A percentile compares a stretch with the other conserved stretches of the same genome.
These are phyloP conservation scores for Lanmaoa pseudosensibilis DNA, from an alignment of 768 basidiomycete genomes.

Conservation along the genomic window DNA sequence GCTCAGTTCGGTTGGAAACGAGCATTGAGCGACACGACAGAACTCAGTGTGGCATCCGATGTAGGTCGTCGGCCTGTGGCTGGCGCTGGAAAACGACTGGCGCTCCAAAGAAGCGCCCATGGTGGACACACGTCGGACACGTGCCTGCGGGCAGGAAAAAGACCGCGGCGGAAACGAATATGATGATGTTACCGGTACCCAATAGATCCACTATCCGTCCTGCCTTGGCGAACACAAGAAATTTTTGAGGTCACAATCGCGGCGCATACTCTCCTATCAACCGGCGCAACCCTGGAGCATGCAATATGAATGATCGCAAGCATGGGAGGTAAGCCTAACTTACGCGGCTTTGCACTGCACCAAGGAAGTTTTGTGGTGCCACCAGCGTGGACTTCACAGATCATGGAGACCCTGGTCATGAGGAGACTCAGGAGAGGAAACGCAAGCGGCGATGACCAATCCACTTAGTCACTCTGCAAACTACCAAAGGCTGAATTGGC, in stretches of 20 bases:
- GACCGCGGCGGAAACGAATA: constrained; percentile 10
- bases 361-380: background rate
- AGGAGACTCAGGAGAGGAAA: too few relatives aligned
- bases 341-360: constrained; percentile 2
- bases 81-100: background rate
- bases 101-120: background rate
- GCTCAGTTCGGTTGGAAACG: background rate
- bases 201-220: background rate
- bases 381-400: background rate
- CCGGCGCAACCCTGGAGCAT: constrained; percentile 9
- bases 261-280: constrained; percentile 8
- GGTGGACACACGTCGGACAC: constrained; percentile 15
- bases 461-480: background rate
- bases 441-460: background rate
- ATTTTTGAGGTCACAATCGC: background rate
- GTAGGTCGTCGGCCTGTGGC: background rate
- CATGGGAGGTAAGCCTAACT: constrained; percentile 1
- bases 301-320: constrained; percentile 1
- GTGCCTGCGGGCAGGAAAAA: constrained; percentile 18
- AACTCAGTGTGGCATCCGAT: background rate
- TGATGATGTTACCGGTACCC: background rate
- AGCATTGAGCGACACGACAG: background rate
- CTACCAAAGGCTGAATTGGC: constrained; percentile 9
- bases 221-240: background rate
- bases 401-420: background rate